These are phyloP conservation scores for Leccinum cinnamomeum DNA, from an alignment of 1,284 basidiomycete species.

Conservation along the genomic window DNA sequence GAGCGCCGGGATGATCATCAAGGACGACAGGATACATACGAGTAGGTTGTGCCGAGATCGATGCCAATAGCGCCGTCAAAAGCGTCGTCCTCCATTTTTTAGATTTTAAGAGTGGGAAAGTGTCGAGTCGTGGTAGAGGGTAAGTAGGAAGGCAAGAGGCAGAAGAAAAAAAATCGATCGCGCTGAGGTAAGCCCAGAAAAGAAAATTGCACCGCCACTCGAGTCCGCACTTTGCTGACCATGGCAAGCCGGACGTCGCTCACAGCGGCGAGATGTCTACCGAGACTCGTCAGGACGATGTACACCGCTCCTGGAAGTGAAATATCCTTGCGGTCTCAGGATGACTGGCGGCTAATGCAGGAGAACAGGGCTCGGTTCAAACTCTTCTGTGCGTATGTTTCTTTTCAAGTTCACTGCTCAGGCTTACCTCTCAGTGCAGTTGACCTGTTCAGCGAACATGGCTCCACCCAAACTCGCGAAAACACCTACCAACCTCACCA, in stretches of 20 bases:
- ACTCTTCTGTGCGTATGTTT: slow-evolving; percentile 43
- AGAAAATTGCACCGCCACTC: slow-evolving; percentile 51
- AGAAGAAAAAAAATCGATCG: slow-evolving; percentile 38
- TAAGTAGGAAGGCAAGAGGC: slow-evolving; percentile 13
- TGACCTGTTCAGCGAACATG: slow-evolving; percentile 66
- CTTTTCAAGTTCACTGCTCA: slow-evolving; percentile 11
- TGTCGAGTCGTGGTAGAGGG: slow-evolving; percentile 30
- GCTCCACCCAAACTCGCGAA: slow-evolving; percentile 73
- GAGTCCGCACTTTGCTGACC: slow-evolving; percentile 31
- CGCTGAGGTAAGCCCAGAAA: slow-evolving; percentile 38
- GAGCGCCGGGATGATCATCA: slow-evolving; percentile 9
- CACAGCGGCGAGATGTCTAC: slow-evolving; percentile 34
- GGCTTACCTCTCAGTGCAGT: slow-evolving; percentile 43
- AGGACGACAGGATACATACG: slow-evolving; percentile 48
- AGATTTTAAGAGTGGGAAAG: slow-evolving; percentile 39
- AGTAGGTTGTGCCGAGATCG: slow-evolving; percentile 90
- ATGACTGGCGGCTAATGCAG: slow-evolving; percentile 68
- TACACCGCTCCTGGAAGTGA: slow-evolving; percentile 34
- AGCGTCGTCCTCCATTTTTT: slow-evolving; percentile 83
- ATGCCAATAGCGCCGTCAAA: slow-evolving; percentile 98
- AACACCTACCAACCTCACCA: slow-evolving; percentile 78
- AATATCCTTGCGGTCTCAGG: slow-evolving; percentile 43
- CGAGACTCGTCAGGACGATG: slow-evolving; percentile 32
- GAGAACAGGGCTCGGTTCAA: slow-evolving; percentile 53
- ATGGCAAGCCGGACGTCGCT: slow-evolving; percentile 41